Percentiles rank a stretch among this genome's conserved stretches.
Evolutionary conservation across 305 asterid genomes (phyloP).

Genomic region (Rubia occidens): DNA sequence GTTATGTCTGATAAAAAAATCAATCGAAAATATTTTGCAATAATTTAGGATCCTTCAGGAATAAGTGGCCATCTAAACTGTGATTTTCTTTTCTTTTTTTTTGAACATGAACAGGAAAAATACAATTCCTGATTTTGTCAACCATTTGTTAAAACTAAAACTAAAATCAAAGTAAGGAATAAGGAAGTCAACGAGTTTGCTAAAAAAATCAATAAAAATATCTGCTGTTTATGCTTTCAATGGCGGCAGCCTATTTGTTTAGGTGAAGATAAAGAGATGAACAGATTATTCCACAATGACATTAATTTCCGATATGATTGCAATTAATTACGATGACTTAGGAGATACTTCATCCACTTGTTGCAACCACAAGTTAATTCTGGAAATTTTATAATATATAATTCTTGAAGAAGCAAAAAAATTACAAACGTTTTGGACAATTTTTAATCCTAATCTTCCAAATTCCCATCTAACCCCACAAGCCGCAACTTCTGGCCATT

Average conservation of each 20-base stretch:
- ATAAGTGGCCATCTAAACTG: too few species aligned
- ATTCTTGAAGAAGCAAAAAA: not conserved
- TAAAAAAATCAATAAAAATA: not conserved
- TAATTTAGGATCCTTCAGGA: too few species aligned
- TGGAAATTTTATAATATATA: not conserved
- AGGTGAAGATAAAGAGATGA: not conserved
- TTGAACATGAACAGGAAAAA: too few species aligned
- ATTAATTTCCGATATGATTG: not conserved
- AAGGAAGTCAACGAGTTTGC: not conserved
- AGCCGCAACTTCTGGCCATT: constrained; percentile 2
- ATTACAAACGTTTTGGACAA: constrained; percentile 12
- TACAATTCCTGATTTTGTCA: not conserved
- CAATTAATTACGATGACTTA: not conserved
- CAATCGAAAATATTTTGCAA: too few species aligned
- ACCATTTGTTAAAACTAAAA: not conserved
- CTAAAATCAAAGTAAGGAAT: too few species aligned
- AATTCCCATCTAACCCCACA: not conserved
- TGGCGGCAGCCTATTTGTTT: not conserved
- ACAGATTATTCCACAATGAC: not conserved
- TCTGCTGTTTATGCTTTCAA: not conserved
- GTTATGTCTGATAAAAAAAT: too few species aligned
- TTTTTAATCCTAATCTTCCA: constrained; percentile 4
- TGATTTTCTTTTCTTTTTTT: too few species aligned
- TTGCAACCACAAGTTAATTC: not conserved
- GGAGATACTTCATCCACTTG: not conserved